phyloP scores from a whole-genome alignment of 805 yeast genomes.

The Cyberlindnera japonica region DNA sequence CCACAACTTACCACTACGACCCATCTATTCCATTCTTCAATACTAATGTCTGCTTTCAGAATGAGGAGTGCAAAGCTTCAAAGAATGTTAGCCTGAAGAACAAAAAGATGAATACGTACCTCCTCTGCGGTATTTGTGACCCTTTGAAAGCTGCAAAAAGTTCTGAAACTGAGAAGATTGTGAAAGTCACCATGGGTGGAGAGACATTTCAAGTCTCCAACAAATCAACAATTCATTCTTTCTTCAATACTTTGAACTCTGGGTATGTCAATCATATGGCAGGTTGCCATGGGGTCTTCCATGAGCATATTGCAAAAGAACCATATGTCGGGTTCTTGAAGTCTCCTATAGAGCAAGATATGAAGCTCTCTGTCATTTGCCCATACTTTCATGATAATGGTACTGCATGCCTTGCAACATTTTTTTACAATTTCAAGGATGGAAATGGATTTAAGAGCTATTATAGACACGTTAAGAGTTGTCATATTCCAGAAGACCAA shows the following conservation, averaged over 20 bases:
- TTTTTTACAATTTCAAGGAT: neutral
- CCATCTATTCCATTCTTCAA: conserved; percentile 5
- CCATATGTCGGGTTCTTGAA: conserved; percentile 6
- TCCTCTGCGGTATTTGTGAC: conserved; percentile 18
- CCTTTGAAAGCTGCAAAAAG: conserved; percentile 6
- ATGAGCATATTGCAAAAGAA: neutral
- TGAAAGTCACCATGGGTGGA: conserved; percentile 4
- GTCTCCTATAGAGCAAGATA: neutral
- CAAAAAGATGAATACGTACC: conserved; percentile 14
- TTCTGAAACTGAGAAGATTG: neutral
- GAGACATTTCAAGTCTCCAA: conserved; percentile 1
- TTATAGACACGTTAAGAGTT: conserved; percentile 12
- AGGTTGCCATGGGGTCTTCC: conserved; percentile 15
- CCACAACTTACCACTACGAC: conserved; percentile 12
- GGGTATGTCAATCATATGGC: conserved; percentile 16
- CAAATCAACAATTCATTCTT: conserved; percentile 2
- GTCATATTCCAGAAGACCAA: too few species aligned
- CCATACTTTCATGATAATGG: conserved; percentile 3
- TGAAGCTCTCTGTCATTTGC: conserved; percentile 2
- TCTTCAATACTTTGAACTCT: conserved; percentile 16
- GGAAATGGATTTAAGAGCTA: conserved; percentile 8
- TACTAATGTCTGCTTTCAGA: conserved; percentile 12
- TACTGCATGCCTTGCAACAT: conserved; percentile 1
- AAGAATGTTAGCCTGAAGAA: conserved; percentile 3
- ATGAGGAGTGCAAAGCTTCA: conserved; percentile 10